Base-by-base conservation (phyloP, 495 filamentous ascomycete genomes). In the Penicillium lagena region DNA sequence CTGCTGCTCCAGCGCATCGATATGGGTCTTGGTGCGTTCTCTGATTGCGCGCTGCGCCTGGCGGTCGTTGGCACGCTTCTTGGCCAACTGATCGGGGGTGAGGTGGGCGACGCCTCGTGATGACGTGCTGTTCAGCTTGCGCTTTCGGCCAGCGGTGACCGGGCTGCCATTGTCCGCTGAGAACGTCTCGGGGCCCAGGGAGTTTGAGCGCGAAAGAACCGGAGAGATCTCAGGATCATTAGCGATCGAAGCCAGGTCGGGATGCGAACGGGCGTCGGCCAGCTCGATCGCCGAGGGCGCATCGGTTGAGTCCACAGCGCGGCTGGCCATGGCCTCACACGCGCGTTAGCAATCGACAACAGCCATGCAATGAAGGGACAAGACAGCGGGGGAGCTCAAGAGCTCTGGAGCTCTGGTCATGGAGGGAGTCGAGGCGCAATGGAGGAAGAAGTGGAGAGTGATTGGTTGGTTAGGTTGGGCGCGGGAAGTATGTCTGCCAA, bases 11-110 rank as follows among this genome's bases (percentile, higher is more conserved):
- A 95, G 71, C 14, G 65, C 71, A 42, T 90, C 86, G 49, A 94
- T 93, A 54, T 89, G 84, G 43, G 80, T 72, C 54, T 89, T 90
- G 9, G 85, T 94, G 45, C 89, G 75, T 53, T 87, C 83, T 12
- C 89, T 76, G 46, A 94, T 95, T 12, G 86, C 87, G 39, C 86
- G 79, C 61, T 95, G 89, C 12, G 89, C 89, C 64, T 90, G 86
- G 34, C 89, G 79, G 59, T 95, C 89, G 63, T 94, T 94, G 56
- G 86, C 87, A 43, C 89, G 77, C 64, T 95, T 95, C 56, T 84
- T 79, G 7, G 77, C 82, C 38, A 87, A 70, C 58, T 89, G 84
- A 17, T 81, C 75, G n/a, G 80, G 78, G 10, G 81, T 85, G 48
- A 89, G 76, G 46, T 82, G 87, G 41, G 82, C 80, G 13, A 89